Evolutionary conservation across 2,329 filamentous ascomycete genomes (phyloP).

Genomic region (Bipolaris cookei): DNA sequence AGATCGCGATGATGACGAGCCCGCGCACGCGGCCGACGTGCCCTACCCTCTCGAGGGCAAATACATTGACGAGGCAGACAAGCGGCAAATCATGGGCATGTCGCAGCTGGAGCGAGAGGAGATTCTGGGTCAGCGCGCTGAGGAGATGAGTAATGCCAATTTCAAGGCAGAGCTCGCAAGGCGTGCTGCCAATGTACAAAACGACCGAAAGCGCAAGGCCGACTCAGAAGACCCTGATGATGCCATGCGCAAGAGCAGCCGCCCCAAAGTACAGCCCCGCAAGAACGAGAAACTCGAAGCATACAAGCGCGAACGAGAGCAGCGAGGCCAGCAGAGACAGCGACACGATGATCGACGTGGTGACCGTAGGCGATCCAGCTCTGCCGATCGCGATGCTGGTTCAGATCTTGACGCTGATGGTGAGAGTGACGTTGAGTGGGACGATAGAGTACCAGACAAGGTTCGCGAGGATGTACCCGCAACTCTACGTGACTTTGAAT

Average conservation of each 20-base stretch:
- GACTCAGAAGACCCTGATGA: constrained; percentile 80
- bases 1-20: constrained; percentile 48
- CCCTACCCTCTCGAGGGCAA: constrained; percentile 87
- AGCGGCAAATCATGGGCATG: constrained; percentile 75
- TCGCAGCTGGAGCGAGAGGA: constrained; percentile 91
- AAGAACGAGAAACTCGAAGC: constrained; percentile 77
- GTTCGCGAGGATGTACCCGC: constrained; percentile 71
- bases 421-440: constrained; percentile 80
- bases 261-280: constrained; percentile 58
- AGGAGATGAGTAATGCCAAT: constrained; percentile 79
- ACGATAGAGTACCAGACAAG: constrained; percentile 60
- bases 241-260: constrained; percentile 69
- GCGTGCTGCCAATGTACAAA: constrained; percentile 70
- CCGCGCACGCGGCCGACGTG: constrained; percentile 66
- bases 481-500: constrained; percentile 80
- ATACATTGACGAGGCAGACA: constrained; percentile 64
- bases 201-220: constrained; percentile 74
- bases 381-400: constrained; percentile 46
- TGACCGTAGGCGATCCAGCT: constrained; percentile 54
- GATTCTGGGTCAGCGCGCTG: constrained; percentile 84
- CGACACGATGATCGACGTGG: constrained; percentile 56
- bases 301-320: constrained; percentile 61
- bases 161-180: constrained; percentile 84
- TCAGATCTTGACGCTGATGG: constrained; percentile 70
- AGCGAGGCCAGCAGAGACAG: constrained; percentile 64